These are phyloP conservation scores for Psilocybe tampanensis DNA, from an alignment of 768 basidiomycete species.

Conservation along the genomic window DNA sequence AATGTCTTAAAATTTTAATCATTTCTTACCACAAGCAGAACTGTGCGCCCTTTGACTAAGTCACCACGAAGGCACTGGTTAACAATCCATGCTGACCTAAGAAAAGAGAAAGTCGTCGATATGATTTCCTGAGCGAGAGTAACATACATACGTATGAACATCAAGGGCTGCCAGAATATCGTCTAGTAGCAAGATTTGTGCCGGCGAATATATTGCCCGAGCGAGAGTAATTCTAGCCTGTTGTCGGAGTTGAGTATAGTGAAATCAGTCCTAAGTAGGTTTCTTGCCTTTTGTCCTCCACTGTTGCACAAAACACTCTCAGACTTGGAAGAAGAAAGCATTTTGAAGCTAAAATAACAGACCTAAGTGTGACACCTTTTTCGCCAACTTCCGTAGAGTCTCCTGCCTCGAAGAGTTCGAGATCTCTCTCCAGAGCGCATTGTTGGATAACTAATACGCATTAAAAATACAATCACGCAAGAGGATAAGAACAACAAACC, in stretches of 20 bases:
- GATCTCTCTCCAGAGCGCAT: constrained; percentile 71
- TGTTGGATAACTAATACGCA: constrained; percentile 53
- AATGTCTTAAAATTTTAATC: background rate
- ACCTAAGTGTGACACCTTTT: constrained; percentile 60
- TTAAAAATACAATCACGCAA: background rate
- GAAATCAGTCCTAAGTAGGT: background rate
- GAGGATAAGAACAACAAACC: constrained; percentile 17
- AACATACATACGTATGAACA: constrained; percentile 25
- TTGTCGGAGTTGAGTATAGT: background rate
- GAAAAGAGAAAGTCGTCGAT: background rate
- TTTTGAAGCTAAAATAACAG: background rate
- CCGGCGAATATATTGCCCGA: constrained; percentile 46
- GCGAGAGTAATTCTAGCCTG: constrained; percentile 48
- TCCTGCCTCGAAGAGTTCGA: constrained; percentile 64
- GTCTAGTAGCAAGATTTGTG: constrained; percentile 67
- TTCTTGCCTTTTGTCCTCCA: constrained; percentile 41
- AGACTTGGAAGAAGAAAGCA: background rate
- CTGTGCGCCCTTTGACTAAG: constrained; percentile 69
- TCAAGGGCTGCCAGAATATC: constrained; percentile 73
- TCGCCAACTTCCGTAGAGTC: constrained; percentile 71
- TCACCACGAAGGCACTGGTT: constrained; percentile 79
- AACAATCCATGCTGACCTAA: constrained; percentile 80
- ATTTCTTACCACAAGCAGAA: constrained; percentile 68
- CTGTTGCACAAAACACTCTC: constrained; percentile 11
- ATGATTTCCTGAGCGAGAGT: background rate